phyloP scores from a whole-genome alignment of 768 basidiomycete genomes.

The Amanita brunnescens region DNA sequence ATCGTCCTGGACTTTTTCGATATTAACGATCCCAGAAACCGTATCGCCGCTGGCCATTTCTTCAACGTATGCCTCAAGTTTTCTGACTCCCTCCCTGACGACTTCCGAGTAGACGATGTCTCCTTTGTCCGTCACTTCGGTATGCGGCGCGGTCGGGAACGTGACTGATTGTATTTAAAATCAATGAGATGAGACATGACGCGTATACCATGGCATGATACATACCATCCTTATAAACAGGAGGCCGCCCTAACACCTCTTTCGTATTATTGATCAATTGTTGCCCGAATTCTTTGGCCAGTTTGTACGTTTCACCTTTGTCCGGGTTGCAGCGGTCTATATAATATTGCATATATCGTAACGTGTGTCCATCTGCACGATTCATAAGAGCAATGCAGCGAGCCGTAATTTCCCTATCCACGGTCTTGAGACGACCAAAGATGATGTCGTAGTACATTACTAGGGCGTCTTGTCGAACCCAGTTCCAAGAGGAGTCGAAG shows the following conservation, averaged over 20 bases:
- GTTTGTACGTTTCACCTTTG: constrained; percentile 83
- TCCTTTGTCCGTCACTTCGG: constrained; percentile 88
- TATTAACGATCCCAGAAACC: constrained; percentile 75
- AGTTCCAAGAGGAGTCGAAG: constrained; percentile 99
- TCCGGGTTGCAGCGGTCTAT: constrained; percentile 75
- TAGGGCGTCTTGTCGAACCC: constrained; percentile 95
- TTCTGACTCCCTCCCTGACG: constrained; percentile 91
- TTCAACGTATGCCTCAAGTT: constrained; percentile 94
- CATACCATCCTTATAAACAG: constrained; percentile 92
- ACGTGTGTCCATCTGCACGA: constrained; percentile 86
- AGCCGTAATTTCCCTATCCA: constrained; percentile 94
- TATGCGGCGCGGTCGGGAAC: constrained; percentile 96
- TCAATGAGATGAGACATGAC: constrained; percentile 5
- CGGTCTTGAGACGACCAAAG: constrained; percentile 86
- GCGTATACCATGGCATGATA: constrained; percentile 6
- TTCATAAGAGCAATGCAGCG: constrained; percentile 97
- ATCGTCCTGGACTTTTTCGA: constrained; percentile 96
- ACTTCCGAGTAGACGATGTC: constrained; percentile 95
- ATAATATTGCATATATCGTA: constrained; percentile 94
- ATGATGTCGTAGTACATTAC: constrained; percentile 99
- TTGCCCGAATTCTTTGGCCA: constrained; percentile 97
- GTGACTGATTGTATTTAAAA: constrained; percentile 50
- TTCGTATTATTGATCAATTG: constrained; percentile 90
- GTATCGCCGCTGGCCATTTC: constrained; percentile 97
- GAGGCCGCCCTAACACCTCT: constrained; percentile 76